Evolutionary conservation across 768 basidiomycete species (phyloP), one percentile per base, ranked within the genome.

Genomic region (Daedaleopsis sinensis): DNA sequence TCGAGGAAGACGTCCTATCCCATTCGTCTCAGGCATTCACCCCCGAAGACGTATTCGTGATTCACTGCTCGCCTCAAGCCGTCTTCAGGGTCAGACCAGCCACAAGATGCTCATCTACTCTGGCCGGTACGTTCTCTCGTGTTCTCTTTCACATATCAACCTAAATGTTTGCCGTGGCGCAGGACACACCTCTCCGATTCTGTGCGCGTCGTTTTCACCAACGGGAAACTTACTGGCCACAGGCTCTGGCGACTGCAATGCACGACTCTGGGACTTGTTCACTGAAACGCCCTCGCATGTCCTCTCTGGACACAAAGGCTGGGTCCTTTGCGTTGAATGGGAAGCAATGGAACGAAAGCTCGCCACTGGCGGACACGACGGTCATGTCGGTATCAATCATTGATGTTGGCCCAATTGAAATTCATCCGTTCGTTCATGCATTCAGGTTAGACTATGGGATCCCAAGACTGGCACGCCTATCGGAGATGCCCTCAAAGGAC

Each of bases 261-360:
- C 90, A 13, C 85, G 97, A 4, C 76, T 99, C 23, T 98, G 97
- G 97, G 90, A 98, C 74, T 83, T 98, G 52, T 84, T 90, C 69
- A 96, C 92, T 0, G 97, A 98, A 73, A 90, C 87, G 7, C 96
- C 97, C 1, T 93, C 91, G 43, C 90, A 93, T 71, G 89, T 88
- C 15, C 81, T 98, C 18, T 76, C 83, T 0, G 97, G 97, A 0
- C 97, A 99, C 70, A 87, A 87, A 66, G 96, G 95, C 0, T 98
- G 96, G 96, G 94, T 99, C 1, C 81, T 98, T 1, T 98, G 94
- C 67, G 92, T 95, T 5, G 97, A 98, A 70, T 99, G 96, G 96
- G 95, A 98, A 68, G 91, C 92, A 0, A 83, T 92, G 80, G 96
- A 98, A 71, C 79, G 94, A 47, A 89, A 88, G 67, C 27, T 32